These are phyloP conservation scores for Aspergillus tubingensis DNA, from an alignment of 2,329 filamentous ascomycete genomes.

Conservation along the genomic window DNA sequence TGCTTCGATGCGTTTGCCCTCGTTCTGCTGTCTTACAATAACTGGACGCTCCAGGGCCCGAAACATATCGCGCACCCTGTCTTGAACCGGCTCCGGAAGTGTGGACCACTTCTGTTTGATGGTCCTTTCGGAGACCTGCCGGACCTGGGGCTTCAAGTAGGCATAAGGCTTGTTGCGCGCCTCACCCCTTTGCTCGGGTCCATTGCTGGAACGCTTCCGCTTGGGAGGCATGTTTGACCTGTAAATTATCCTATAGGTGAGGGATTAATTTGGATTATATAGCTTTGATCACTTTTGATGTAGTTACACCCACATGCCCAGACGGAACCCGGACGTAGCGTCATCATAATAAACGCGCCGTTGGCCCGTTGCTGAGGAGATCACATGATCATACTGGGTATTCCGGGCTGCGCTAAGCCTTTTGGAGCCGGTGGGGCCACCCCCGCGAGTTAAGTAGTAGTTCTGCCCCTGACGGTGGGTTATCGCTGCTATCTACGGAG, in stretches of 20 bases:
- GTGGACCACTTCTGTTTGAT: conserved; percentile 51
- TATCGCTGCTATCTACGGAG: neutral
- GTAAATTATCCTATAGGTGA: neutral
- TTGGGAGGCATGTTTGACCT: conserved; percentile 23
- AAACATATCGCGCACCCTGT: conserved; percentile 46
- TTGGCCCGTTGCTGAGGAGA: neutral
- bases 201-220: conserved; percentile 30
- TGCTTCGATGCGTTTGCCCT: conserved; percentile 45
- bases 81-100: conserved; percentile 45
- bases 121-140: conserved; percentile 44
- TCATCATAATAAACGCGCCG: conserved; percentile 3
- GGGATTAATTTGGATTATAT: neutral
- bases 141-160: conserved; percentile 43
- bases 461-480: neutral
- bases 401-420: neutral
- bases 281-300: neutral
- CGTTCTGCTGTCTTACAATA: conserved; percentile 46
- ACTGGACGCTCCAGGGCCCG: conserved; percentile 45
- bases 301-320: neutral
- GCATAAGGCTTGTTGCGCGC: conserved; percentile 36
- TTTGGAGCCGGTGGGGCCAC: neutral
- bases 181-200: conserved; percentile 19
- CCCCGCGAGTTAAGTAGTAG: neutral
- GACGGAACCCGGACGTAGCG: neutral
- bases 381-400: neutral